Conservation (phyloP, 2,329 filamentous ascomycete species). For the Arthrobotrys megalospora region DNA sequence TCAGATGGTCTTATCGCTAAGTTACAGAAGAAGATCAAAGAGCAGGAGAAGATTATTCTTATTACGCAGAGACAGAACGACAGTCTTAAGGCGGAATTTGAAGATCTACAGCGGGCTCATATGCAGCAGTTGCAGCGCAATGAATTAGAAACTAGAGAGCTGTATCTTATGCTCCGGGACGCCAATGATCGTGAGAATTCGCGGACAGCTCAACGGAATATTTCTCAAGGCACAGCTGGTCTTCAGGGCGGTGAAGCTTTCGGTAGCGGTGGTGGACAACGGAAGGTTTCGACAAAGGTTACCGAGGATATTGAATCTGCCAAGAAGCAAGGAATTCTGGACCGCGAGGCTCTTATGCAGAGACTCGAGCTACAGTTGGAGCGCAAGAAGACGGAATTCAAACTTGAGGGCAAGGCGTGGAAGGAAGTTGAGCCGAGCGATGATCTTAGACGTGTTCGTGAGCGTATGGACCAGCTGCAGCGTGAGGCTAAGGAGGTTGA, state of each 20-base stretch:
- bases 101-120: constrained; percentile 71
- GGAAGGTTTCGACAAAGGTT: constrained; percentile 67
- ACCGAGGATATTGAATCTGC: constrained; percentile 76
- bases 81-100: constrained; percentile 87
- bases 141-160: constrained; percentile 93
- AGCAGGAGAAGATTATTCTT: constrained; percentile 91
- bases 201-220: constrained; percentile 69
- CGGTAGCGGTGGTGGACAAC: constrained; percentile 70
- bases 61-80: constrained; percentile 89
- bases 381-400: constrained; percentile 96
- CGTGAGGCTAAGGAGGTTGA: constrained; percentile 63
- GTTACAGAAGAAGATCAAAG: constrained; percentile 92
- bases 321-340: constrained; percentile 91
- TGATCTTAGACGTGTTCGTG: constrained; percentile 88
- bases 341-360: constrained; percentile 92
- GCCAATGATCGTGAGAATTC: constrained; percentile 94
- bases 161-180: constrained; percentile 98
- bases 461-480: constrained; percentile 85
- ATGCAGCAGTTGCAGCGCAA: constrained; percentile 91
- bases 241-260: constrained; percentile 69
- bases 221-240: constrained; percentile 49
- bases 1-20: constrained; percentile 94
- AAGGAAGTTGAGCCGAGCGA: constrained; percentile 90
- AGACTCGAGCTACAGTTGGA: constrained; percentile 95
- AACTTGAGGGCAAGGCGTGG: constrained; percentile 94